Conservation (phyloP, 2,329 filamentous ascomycete species). For the Lomentospora prolificans region DNA sequence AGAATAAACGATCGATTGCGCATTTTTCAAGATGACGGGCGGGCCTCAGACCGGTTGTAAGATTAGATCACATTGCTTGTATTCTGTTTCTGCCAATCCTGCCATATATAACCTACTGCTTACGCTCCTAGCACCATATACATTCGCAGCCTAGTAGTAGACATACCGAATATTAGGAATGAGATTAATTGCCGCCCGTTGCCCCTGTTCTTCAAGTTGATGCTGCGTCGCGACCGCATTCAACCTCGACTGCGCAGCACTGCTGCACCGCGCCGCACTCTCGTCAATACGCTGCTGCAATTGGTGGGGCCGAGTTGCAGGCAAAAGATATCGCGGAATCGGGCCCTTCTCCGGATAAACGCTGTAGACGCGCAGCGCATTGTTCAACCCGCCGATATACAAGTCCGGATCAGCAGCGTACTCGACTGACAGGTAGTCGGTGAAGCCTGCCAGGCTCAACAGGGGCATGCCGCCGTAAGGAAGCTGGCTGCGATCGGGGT, state of each 20-base stretch:
- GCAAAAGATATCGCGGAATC: not conserved
- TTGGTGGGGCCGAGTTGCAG: not conserved
- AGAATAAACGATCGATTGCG: no score
- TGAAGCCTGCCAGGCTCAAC: not conserved
- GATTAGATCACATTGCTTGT: no score
- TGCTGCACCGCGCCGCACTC: not conserved
- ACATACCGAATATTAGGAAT: not conserved
- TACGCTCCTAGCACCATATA: not conserved
- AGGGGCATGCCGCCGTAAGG: conserved; percentile 2
- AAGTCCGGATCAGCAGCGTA: not conserved
- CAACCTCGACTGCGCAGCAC: not conserved
- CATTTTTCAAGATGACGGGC: no score
- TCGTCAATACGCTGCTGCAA: not conserved
- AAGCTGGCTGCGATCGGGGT: not conserved
- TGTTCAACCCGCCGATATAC: not conserved
- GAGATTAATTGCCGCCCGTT: not conserved
- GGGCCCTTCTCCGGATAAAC: not conserved
- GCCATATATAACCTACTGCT: not conserved
- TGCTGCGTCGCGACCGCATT: not conserved
- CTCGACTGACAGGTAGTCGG: not conserved
- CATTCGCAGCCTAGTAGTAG: not conserved
- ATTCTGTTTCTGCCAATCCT: no score
- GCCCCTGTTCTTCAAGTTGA: not conserved
- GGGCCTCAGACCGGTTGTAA: no score
- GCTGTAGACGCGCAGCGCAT: not conserved